These are phyloP conservation scores for Aspergillus spinulosporus DNA, from an alignment of 2,329 filamentous ascomycete genomes.

Conservation along the genomic window DNA sequence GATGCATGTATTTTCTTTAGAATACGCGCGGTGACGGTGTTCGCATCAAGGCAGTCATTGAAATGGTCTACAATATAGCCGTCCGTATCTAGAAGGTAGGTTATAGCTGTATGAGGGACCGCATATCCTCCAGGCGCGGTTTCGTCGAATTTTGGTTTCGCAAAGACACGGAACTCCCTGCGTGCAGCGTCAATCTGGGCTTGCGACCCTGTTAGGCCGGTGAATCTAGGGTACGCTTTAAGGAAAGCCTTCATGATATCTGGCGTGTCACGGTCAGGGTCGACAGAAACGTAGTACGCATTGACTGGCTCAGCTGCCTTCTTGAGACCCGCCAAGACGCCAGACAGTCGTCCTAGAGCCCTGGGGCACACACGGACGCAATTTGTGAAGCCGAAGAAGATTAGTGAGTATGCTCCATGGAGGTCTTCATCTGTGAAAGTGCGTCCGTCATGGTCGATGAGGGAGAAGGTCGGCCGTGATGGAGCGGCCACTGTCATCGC, in stretches of 20 bases:
- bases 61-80: conserved; percentile 6
- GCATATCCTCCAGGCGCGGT: conserved; percentile 1
- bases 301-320: neutral
- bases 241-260: conserved; percentile 1
- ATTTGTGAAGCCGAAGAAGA: conserved; percentile 13
- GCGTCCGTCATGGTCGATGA: conserved; percentile 2
- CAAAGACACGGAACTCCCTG: conserved; percentile 5
- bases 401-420: conserved; percentile 1
- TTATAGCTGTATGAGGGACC: conserved; percentile 5
- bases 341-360: neutral
- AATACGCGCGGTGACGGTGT: neutral
- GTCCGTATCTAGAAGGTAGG: conserved; percentile 4
- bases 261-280: conserved; percentile 5
- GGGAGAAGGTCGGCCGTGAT: neutral
- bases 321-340: neutral
- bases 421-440: neutral
- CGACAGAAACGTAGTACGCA: conserved; percentile 6
- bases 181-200: conserved; percentile 3
- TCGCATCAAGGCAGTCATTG: neutral
- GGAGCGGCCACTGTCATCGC: neutral
- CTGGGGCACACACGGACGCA: conserved; percentile 2
- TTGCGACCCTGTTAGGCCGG: conserved; percentile 1
- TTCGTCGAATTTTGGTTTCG: neutral
- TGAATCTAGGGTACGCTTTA: neutral
- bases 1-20: neutral